Evolutionary conservation across 2,329 filamentous ascomycete genomes (phyloP), one percentile per base, ranked within the genome.

Genomic region (Diplodia seriata): DNA sequence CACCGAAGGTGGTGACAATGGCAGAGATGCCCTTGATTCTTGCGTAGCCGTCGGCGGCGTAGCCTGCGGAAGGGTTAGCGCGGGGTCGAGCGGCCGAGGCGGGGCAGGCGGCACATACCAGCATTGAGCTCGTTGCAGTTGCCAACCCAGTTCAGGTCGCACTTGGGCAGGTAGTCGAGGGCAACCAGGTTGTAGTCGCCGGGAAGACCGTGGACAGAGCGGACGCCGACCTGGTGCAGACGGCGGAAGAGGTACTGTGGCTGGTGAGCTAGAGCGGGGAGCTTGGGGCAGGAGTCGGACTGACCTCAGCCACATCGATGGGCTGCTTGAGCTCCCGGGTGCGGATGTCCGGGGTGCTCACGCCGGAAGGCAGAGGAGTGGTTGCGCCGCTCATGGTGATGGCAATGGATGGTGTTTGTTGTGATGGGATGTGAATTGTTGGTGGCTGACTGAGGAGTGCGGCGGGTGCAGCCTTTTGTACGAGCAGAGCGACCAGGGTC

Each of bases 91-190:
- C 29, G 47, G 56, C 49, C 50, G 43, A 67, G 43, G 29, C 67
- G 55, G 56, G 66, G 62, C 59, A 67, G 36, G 29, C 68, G 33
- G 31, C 33, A 68, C 75, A 43, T 68, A 85, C 84, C 84, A 66
- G 85, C 85, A 75, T 87, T 87, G 65, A 89, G 81, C 75, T 89
- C 86, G 75, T 89, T 89, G 75, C 82, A 84, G 73, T 87, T 89
- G 70, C 87, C 87, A 4, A 87, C 84, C 86, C 86, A 89, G 55
- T 81, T 76, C 26, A 89, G 77, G 15, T 82, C 85, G 59, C 77
- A 79, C 67, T 85, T 85, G 29, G 84, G 79, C 20, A 89, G 75
- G 72, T 87, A 87, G 75, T 89, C 87, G 66, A 89, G 79, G 31
- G 85, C 83, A 11, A 81, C 81, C 66, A 81, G 76, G 64, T 82